These are phyloP conservation scores for Tolypocladium endophyticum DNA, from an alignment of 2,329 filamentous ascomycete genomes.

Conservation along the genomic window DNA sequence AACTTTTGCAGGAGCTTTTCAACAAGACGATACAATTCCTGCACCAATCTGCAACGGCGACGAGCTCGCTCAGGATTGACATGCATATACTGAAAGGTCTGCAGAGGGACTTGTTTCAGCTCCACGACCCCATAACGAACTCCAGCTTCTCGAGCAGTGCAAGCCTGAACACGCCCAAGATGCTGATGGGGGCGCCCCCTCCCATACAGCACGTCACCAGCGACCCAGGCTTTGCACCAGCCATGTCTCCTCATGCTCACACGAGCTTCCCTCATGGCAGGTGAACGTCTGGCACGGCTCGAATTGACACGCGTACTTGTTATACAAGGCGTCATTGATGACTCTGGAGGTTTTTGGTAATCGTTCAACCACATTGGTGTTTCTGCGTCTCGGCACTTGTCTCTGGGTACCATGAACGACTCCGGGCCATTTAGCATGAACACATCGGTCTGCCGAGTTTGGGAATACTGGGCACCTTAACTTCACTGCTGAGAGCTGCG, in stretches of 20 bases:
- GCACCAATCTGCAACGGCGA: conserved; percentile 55
- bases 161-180: conserved; percentile 14
- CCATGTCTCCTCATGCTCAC: conserved; percentile 1
- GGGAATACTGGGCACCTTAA: neutral
- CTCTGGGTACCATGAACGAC: neutral
- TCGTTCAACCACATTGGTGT: neutral
- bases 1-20: conserved; percentile 51
- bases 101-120: conserved; percentile 32
- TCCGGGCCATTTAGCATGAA: no score
- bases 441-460: neutral
- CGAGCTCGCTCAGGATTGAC: conserved; percentile 65
- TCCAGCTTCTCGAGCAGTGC: conserved; percentile 34
- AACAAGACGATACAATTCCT: conserved; percentile 69
- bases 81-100: conserved; percentile 58
- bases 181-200: conserved; percentile 8
- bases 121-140: conserved; percentile 15
- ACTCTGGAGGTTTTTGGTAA: neutral
- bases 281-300: neutral
- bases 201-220: neutral
- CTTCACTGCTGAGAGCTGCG: neutral
- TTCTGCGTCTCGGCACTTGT: neutral
- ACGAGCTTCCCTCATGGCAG: neutral
- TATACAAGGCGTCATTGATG: neutral
- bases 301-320: neutral
- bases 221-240: neutral